Conservation (phyloP, 2,329 filamentous ascomycete genomes). For the Myrmaecium sp. region DNA sequence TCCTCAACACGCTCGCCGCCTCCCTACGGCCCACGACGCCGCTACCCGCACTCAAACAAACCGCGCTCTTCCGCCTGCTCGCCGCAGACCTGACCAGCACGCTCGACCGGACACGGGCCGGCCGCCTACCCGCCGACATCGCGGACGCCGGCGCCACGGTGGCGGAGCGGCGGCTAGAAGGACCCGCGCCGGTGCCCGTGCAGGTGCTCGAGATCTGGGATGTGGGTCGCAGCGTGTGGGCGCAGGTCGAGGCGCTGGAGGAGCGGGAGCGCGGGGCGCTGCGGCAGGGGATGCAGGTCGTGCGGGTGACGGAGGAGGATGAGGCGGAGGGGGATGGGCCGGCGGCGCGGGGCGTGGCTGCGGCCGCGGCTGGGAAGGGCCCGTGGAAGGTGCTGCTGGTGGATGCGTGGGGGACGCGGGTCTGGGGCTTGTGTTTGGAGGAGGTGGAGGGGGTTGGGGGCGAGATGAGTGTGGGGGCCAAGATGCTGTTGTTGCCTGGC, state of each 20-base stretch:
- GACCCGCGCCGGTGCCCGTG: constrained; percentile 47
- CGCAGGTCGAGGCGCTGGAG: constrained; percentile 71
- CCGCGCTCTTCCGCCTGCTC: constrained; percentile 65
- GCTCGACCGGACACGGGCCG: constrained; percentile 22
- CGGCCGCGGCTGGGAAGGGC: constrained; percentile 50
- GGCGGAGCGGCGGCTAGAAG: constrained; percentile 41
- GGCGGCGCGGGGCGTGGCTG: constrained; percentile 7
- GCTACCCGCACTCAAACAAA: constrained; percentile 56
- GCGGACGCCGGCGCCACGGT: constrained; percentile 34
- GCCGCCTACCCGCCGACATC: constrained; percentile 40
- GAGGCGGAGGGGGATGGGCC: constrained; percentile 9
- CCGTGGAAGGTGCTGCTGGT: constrained; percentile 70
- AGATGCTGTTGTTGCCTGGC: constrained; percentile 55
- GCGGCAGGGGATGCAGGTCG: constrained; percentile 62
- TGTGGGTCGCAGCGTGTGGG: constrained; percentile 62
- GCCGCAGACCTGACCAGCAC: constrained; percentile 57
- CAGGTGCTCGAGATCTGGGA: constrained; percentile 83
- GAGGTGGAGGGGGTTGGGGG: constrained; percentile 54
- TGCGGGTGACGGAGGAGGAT: constrained; percentile 44
- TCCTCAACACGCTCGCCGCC: constrained; percentile 41
- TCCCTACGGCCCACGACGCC: constrained; percentile 41
- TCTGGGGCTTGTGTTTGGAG: constrained; percentile 48
- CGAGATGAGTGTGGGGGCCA: constrained; percentile 69
- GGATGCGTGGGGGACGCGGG: constrained; percentile 49
- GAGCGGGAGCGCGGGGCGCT: constrained; percentile 55